Evolutionary conservation across 768 basidiomycete species (phyloP), one percentile per base, ranked within the genome.

Genomic region (Leccinum olivaceopallidum): DNA sequence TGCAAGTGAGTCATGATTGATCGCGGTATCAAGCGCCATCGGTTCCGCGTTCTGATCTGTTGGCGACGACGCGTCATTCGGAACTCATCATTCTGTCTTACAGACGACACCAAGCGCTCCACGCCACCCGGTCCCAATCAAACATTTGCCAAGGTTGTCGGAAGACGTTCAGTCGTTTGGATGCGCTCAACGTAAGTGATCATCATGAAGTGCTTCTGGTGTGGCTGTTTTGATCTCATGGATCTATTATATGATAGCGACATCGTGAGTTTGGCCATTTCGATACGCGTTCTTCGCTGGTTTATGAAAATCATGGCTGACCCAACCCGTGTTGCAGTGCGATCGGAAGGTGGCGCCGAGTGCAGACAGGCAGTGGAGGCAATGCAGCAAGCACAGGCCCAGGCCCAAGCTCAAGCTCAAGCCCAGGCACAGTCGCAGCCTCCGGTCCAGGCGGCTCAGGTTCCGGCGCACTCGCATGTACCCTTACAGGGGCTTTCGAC

Each of bases 141-240:
- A 95, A 96, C 73, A 81, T 90, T 56, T 98, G 95, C 68, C 87
- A 88, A 63, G 94, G 93, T 3, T 98, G 95, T 76, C 89, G 92
- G 71, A 95, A 96, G 81, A 90, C 93, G 12, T 98, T 98, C 75
- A 95, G 94, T 70, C 81, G 95, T 60, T 77, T 95, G 72, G 95
- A 98, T 79, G 95, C 95, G 20, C 81, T 98, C 63, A 96, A 95
- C 77, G 94, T 95, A 79, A 77, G 92, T 85, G 65, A 64, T 68
- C 57, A 72, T 68, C 69, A 64, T 71, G 62, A 71, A 58, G 55
- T 67, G 69, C 67, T 71, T 68, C 67, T 66, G 56, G 64, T 65
- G 55, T 60, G 66, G 63, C 58, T 57, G 51, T 59, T 69, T 42
- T 50, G 67, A 72, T 67, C 69, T 69, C 55, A 67, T 65, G 60